phyloP scores from a whole-genome alignment of 192 early-diverging fungal genomes.

The Podochytrium sp. region DNA sequence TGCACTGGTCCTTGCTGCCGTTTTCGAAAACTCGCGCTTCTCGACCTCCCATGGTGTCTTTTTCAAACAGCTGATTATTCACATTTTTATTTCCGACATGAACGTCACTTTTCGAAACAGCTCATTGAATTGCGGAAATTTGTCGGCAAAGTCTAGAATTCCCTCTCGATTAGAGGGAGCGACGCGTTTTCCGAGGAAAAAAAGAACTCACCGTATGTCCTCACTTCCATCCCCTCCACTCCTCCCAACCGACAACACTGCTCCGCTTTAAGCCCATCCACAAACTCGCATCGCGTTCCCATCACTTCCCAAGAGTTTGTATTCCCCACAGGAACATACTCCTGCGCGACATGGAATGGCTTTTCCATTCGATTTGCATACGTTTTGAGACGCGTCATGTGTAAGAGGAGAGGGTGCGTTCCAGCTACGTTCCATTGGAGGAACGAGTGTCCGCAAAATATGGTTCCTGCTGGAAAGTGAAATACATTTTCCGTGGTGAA shows the following conservation, averaged over 20 bases:
- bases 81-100: not conserved
- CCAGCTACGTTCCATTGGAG: not conserved
- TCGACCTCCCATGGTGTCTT: no score
- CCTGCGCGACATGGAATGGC: constrained; percentile 14
- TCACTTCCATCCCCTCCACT: not conserved
- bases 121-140: not conserved
- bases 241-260: not conserved
- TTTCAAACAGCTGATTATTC: not conserved
- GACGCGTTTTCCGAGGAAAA: not conserved
- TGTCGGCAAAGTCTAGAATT: not conserved
- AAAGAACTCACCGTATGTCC: constrained; percentile 4
- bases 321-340: not conserved
- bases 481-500: not conserved
- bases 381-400: constrained; percentile 18
- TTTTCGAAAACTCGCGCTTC: no score
- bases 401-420: not conserved
- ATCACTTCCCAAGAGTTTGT: not conserved
- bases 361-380: not conserved
- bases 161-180: not conserved
- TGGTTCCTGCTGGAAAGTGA: not conserved
- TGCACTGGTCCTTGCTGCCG: no score
- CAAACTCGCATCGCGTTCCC: not conserved
- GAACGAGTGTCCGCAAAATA: constrained; percentile 14
- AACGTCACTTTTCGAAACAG: no score
- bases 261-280: not conserved